Evolutionary conservation across 2,329 filamentous ascomycete species (phyloP), one percentile per base, ranked within the genome.

Genomic region (Neobulgaria alba): DNA sequence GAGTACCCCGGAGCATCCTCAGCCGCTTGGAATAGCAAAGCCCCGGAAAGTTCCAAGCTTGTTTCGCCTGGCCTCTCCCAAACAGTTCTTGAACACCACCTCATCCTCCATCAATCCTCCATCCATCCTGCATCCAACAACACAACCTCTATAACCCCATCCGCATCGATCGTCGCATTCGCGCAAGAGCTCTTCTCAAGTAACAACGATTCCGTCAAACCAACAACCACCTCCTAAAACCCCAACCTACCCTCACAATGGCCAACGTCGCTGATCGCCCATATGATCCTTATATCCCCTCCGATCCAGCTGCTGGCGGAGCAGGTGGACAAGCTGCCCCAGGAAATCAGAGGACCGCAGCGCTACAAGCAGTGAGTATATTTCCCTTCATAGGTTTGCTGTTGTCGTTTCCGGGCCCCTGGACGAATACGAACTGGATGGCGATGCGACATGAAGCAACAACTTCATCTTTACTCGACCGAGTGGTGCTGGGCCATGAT

Each of bases 321-420:
- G 45, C 63, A 53, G 75, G 73, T 21, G 47, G 45, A 37, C 45
- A 46, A 40, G 39, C 47, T 42, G 48, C 47, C 26, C 48, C 47
- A 36, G 56, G 57, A 55, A 82, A 81, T 61, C 71, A 76, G 57
- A 74, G 78, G 64, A 83, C 79, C 42, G 75, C 76, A 45, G 83
- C 82, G 51, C 75, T 94, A 54, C 86, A 94, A 76, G 82, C 82
- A 67, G 87, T 95, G 82, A 72, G 85, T 79, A 48, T 43, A 46
- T 45, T 29, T 48, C n/a, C n/a, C n/a, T n/a, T n/a, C n/a, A n/a
- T n/a, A n/a, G n/a, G n/a, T n/a, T n/a, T n/a, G n/a, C n/a, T n/a
- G n/a, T n/a, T n/a, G n/a, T n/a, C n/a, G n/a, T n/a, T n/a, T n/a
- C n/a, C n/a, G n/a, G n/a, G n/a, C n/a, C n/a, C n/a, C n/a, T n/a